A percentile compares a stretch with the other conserved stretches of the same genome.
These are phyloP conservation scores for Russula lepida DNA, from an alignment of 768 basidiomycete species.

Conservation along the genomic window DNA sequence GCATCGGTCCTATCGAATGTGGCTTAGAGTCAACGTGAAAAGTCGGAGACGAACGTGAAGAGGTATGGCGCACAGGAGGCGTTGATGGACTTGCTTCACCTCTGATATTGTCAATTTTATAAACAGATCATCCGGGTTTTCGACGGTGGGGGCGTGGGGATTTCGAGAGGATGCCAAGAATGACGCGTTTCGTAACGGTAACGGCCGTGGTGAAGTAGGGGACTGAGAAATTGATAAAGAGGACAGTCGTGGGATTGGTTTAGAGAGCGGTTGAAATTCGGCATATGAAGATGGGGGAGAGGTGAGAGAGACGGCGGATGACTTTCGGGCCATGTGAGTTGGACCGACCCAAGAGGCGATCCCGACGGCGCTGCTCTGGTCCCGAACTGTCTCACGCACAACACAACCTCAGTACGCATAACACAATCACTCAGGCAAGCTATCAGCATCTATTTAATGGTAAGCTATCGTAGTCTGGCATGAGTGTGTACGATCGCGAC, in stretches of 20 bases:
- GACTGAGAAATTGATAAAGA: slow-evolving; percentile 8
- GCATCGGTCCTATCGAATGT: slow-evolving; percentile 41
- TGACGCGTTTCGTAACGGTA: slow-evolving; percentile 9
- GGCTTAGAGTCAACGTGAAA: neutral
- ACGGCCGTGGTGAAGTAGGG: slow-evolving; percentile 18
- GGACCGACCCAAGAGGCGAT: neutral
- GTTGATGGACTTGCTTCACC: slow-evolving; percentile 57
- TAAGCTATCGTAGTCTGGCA: neutral
- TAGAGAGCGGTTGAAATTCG: neutral
- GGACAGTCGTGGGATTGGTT: neutral
- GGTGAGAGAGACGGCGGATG: slow-evolving; percentile 30
- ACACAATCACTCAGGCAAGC: neutral
- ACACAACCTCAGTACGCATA: neutral
- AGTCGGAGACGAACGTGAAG: neutral
- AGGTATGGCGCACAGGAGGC: slow-evolving; percentile 44
- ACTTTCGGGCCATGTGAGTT: slow-evolving; percentile 33
- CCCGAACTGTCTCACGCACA: neutral
- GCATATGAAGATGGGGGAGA: slow-evolving; percentile 23
- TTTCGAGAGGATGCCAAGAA: neutral
- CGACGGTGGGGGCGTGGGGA: neutral
- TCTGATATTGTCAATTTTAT: slow-evolving; percentile 61
- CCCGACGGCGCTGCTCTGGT: neutral
- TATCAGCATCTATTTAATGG: neutral
- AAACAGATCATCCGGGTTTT: slow-evolving; percentile 71
- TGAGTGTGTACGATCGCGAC: neutral